Base-by-base conservation (phyloP, 1,139 yeast genomes). In the Sugiyamaella xylanicola region DNA sequence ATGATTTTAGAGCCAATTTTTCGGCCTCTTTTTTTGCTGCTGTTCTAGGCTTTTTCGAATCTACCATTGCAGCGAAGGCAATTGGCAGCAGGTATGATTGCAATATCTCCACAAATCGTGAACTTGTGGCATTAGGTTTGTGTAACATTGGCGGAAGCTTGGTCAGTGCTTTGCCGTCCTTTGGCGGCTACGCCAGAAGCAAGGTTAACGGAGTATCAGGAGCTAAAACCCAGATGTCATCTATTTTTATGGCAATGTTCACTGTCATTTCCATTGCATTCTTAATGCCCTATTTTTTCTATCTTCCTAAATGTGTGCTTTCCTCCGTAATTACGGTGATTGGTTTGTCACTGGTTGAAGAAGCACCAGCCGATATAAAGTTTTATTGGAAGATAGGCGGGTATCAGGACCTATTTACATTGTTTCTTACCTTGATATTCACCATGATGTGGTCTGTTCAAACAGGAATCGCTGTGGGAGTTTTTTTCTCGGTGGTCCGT, bases 181-280 rank as follows among this genome's bases (percentile, higher is more conserved):
- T 92, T 77, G 99, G 99, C 1, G 98, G 99, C 0, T 93, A 93
- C 67, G 98, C 97, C 1, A 80, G 99, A 68, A 86, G 95, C 37
- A 92, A 88, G 66, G 85, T 93, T 57, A 93, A 93, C 72, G 88
- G 93, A 1, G 76, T 90, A 48, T 84, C 93, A 9, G 92, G 92
- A 7, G 98, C 96, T 0, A 83, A 83, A 61, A 87, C 97, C 0
- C 93, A 95, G 4, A 76, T 87, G 72, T 82, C 95, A 45, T 96
- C 96, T 0, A 83, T 85, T 2, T 81, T 89, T 4, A 86, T 92
- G 85, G 95, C 96, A 0, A 29, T 81, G 0, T 77, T 85, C 15
- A 86, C 97, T 0, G 70, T 91, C 45, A 63, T 88, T 15, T 84
- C 91, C 2, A 82, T 88, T 1, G 75, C 77, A 43, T 85, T 75